These are phyloP conservation scores for Hypoxylon fragiforme DNA, from an alignment of 495 filamentous ascomycete genomes.

Conservation along the genomic window DNA sequence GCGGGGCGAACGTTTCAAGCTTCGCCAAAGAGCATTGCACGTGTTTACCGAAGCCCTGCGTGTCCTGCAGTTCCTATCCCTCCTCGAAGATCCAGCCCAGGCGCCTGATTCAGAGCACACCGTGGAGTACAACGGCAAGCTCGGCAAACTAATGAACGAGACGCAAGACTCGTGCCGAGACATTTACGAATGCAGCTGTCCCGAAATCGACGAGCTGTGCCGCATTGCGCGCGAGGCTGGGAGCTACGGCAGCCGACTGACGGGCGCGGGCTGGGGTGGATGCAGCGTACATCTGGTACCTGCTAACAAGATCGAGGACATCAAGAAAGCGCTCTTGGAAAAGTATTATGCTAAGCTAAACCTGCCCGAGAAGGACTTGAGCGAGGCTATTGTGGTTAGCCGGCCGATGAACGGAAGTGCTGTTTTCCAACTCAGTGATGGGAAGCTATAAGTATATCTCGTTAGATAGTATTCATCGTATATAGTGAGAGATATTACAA, in stretches of 20 bases:
- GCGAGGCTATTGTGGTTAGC: conserved; percentile 84
- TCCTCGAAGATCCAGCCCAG: conserved; percentile 58
- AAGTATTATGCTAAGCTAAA: conserved; percentile 83
- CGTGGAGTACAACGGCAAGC: conserved; percentile 62
- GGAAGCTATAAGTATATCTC: conserved; percentile 20
- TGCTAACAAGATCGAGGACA: conserved; percentile 77
- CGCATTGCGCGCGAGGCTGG: conserved; percentile 75
- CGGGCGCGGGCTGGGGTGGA: conserved; percentile 95
- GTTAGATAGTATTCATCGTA: conserved; percentile 1
- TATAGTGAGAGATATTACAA: no score
- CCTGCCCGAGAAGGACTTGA: conserved; percentile 71
- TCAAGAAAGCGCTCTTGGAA: conserved; percentile 73
- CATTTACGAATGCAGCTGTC: conserved; percentile 85
- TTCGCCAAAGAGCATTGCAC: conserved; percentile 83
- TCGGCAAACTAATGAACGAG: conserved; percentile 86
- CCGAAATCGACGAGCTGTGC: conserved; percentile 87
- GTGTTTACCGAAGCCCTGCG: conserved; percentile 88
- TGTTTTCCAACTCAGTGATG: conserved; percentile 45
- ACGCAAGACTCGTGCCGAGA: conserved; percentile 85
- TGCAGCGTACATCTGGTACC: conserved; percentile 93
- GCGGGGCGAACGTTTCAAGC: conserved; percentile 82
- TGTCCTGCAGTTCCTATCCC: conserved; percentile 76
- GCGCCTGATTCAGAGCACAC: conserved; percentile 49
- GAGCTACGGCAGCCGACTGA: conserved; percentile 82
- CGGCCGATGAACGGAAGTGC: conserved; percentile 76